phyloP scores from a whole-genome alignment of 2,329 filamentous ascomycete species.

The Cyphellophora attinorum region DNA sequence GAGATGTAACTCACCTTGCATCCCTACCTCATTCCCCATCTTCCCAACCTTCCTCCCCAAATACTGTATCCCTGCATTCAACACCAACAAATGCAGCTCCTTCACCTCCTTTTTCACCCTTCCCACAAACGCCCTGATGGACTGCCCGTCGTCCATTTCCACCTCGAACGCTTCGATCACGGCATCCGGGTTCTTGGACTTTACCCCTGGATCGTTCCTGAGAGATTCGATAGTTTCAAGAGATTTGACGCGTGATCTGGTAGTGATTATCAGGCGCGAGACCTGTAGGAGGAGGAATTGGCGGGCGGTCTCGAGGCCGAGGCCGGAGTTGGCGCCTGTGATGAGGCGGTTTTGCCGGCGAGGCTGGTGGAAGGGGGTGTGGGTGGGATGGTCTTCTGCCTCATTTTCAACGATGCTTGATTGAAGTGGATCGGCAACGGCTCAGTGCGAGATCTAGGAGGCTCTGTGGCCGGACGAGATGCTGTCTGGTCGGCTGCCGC shows the following conservation, averaged over 20 bases:
- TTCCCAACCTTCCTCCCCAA: neutral
- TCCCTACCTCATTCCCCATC: neutral
- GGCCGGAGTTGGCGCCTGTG: slow-evolving; percentile 40
- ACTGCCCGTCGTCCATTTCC: neutral
- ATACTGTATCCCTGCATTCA: neutral
- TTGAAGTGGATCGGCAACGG: no score
- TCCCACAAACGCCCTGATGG: neutral
- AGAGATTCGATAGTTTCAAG: slow-evolving; percentile 26
- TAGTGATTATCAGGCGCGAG: slow-evolving; percentile 37
- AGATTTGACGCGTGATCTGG: slow-evolving; percentile 35
- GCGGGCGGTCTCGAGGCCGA: slow-evolving; percentile 37
- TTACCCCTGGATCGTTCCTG: neutral
- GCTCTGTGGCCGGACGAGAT: no score
- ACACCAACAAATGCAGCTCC: neutral
- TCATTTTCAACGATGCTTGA: no score
- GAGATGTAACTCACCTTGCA: neutral
- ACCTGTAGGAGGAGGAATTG: slow-evolving; percentile 32
- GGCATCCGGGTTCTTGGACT: neutral
- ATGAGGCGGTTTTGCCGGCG: slow-evolving; percentile 33
- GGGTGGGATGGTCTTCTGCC: neutral
- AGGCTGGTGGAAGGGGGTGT: slow-evolving; percentile 15
- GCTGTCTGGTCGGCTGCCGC: no score
- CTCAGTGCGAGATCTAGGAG: no score
- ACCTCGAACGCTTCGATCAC: neutral
- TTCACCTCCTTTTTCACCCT: neutral